A percentile compares a stretch with the other conserved stretches of the same genome.
Evolutionary conservation across 2,329 filamentous ascomycete species (phyloP).

Genomic region (Colletotrichum brevisporum): DNA sequence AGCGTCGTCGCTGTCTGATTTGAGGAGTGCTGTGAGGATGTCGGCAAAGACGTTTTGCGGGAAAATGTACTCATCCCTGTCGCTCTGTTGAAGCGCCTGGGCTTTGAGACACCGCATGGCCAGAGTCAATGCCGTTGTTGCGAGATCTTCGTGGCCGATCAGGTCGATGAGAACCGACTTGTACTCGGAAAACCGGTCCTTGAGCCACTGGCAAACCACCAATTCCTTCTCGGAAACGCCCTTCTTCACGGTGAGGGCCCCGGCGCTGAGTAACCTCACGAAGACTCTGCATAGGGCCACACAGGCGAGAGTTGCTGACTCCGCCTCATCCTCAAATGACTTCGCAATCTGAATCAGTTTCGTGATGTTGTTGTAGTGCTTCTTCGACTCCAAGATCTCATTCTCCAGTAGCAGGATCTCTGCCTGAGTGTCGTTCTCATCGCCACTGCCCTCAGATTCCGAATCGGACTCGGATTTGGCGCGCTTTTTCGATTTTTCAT

Average conservation of each 20-base stretch:
- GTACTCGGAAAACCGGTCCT: conserved; percentile 80
- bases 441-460: conserved; percentile 48
- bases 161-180: conserved; percentile 73
- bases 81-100: conserved; percentile 75
- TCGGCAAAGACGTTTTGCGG: conserved; percentile 76
- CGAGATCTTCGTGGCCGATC: conserved; percentile 73
- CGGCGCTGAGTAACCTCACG: conserved; percentile 82
- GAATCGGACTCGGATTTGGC: conserved; percentile 60
- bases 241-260: conserved; percentile 76
- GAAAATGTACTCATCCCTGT: conserved; percentile 77
- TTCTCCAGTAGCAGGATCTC: conserved; percentile 83
- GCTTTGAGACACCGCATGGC: conserved; percentile 89
- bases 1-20: conserved; percentile 69
- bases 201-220: conserved; percentile 84
- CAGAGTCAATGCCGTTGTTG: conserved; percentile 80
- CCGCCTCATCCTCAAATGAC: conserved; percentile 63
- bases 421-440: conserved; percentile 68
- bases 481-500: conserved; percentile 65
- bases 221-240: conserved; percentile 79
- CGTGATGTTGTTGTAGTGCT: conserved; percentile 92
- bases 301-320: conserved; percentile 76
- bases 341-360: conserved; percentile 73
- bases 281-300: conserved; percentile 91
- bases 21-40: conserved; percentile 74
- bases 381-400: conserved; percentile 86